Base-by-base conservation (phyloP, 805 yeast genomes). In the Candida saitoana region DNA sequence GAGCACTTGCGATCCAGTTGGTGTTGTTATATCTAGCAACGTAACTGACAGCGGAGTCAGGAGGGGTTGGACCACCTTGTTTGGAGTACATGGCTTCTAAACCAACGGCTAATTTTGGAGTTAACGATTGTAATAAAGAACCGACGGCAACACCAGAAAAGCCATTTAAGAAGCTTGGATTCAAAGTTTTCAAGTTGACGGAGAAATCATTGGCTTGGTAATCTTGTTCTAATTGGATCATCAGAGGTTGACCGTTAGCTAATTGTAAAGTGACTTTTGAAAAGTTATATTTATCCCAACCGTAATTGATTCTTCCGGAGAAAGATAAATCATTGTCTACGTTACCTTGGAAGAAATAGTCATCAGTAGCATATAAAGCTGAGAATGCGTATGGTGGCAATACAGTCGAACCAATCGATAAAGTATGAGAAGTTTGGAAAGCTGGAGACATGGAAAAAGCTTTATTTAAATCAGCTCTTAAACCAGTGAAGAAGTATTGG, bases 201-300 rank as follows among this genome's bases (percentile, higher is more conserved):
- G 96, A 83, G 62, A 80, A 89, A 64, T 93, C 99, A 43, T 76
- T 67, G 47, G 91, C 96, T 68, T 85, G 91, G 71, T 80, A 84
- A 67, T 93, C 99, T 65, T 93, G 97, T 75, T 93, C 99, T 55
- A 91, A 74, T 72, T 93, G 98, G 49, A 86, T 76, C 95, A 91
- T 88, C 44, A 93, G 74, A 50, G 93, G 96, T 71, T 90, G 96
- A 50, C 84, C 87, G 49, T 82, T 73, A 54, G 95, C 87, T 52
- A 89, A 73, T 73, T 91, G 98, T 63, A 89, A 73, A 56, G 95
- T 87, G 47, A 86, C 79, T 70, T 89, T 90, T 47, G 96, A 78
- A 56, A 84, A 71, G 65, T 82, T 80, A 57, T 74, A 74, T 62
- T 81, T 79, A 63, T 80, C 79, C 96, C 96, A 89, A 52, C 90